These are phyloP conservation scores for Jacaranda copaia DNA, from an alignment of 257 asterid genomes.

Conservation along the genomic window DNA sequence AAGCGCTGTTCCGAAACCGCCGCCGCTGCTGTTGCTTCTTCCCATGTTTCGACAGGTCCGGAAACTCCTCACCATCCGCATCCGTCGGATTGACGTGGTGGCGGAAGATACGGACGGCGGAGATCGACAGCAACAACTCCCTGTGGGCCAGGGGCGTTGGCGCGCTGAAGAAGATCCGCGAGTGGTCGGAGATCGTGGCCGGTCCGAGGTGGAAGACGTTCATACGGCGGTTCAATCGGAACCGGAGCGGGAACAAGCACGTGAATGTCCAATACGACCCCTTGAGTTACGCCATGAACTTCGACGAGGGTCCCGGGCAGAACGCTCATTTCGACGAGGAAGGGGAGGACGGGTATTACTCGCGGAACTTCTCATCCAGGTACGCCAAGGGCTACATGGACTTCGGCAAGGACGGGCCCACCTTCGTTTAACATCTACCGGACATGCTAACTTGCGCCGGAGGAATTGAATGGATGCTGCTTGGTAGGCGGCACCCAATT, in stretches of 20 bases:
- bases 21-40: slow-evolving; percentile 67
- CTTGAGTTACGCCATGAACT: slow-evolving; percentile 77
- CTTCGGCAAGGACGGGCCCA: slow-evolving; percentile 63
- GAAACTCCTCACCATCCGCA: slow-evolving; percentile 36
- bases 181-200: slow-evolving; percentile 92
- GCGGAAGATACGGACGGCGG: slow-evolving; percentile 51
- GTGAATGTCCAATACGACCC: slow-evolving; percentile 75
- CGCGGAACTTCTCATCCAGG: slow-evolving; percentile 74
- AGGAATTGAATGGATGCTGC: not conserved
- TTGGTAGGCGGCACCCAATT: slow-evolving; percentile 19
- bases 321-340: slow-evolving; percentile 51
- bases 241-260: slow-evolving; percentile 51
- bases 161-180: slow-evolving; percentile 70
- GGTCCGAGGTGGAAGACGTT: slow-evolving; percentile 92
- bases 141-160: slow-evolving; percentile 65
- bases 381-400: slow-evolving; percentile 78
- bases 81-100: slow-evolving; percentile 53
- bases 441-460: slow-evolving; percentile 23
- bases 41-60: slow-evolving; percentile 49
- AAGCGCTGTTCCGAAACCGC: slow-evolving; percentile 43
- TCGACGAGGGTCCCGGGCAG: slow-evolving; percentile 79
- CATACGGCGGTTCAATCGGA: slow-evolving; percentile 79
- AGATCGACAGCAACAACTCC: slow-evolving; percentile 29
- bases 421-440: slow-evolving; percentile 44
- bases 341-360: slow-evolving; percentile 55